Base-by-base conservation (phyloP, 768 basidiomycete species). In the Lactifluus piperatus region DNA sequence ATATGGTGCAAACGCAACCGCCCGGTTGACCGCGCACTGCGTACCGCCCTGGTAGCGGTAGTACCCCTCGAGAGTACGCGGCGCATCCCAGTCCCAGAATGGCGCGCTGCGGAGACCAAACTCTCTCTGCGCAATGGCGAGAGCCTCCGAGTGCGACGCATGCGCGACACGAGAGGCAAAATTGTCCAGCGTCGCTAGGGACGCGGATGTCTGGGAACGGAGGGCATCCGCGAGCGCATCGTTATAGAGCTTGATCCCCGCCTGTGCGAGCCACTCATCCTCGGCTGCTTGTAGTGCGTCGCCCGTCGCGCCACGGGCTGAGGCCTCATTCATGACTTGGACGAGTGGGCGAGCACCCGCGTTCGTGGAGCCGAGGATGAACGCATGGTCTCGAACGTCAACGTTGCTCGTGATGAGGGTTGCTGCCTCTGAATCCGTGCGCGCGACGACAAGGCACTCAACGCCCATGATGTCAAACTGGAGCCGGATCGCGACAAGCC, bases 381-480 rank as follows among this genome's bases (percentile, higher is more conserved):
- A 99, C 32, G 91, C 74, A 64, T 99, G 97, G 75, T 99, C 97
- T n/a, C 97, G 85, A 65, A 86, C 83, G 72, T 99, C 97, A 61
- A 99, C 91, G 74, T 98, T 98, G 64, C 91, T 86, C 37, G 93
- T 89, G 76, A 98, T 90, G 68, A 99, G 82, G 2, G 97, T 97
- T 1, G 97, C 95, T 5, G 97, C 95, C 72, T 98, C 95, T 4
- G 94, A 94, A 71, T 98, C 95, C 3, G 97, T 98, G 56, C 97
- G 84, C 8, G 94, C 89, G 69, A 99, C 81, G 67, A 89, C 82
- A 65, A 98, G 81, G 73, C 97, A 97, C 68, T 91, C 88, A 48
- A 97, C 93, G 55, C 95, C 94, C 94, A 98, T 94, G 70, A 99
- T 90, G 70, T 98, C 97, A 70, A 87, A 97, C 74, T 98, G 97